phyloP scores from a whole-genome alignment of 2,329 filamentous ascomycete genomes.

The Penicillium brasilianum region DNA sequence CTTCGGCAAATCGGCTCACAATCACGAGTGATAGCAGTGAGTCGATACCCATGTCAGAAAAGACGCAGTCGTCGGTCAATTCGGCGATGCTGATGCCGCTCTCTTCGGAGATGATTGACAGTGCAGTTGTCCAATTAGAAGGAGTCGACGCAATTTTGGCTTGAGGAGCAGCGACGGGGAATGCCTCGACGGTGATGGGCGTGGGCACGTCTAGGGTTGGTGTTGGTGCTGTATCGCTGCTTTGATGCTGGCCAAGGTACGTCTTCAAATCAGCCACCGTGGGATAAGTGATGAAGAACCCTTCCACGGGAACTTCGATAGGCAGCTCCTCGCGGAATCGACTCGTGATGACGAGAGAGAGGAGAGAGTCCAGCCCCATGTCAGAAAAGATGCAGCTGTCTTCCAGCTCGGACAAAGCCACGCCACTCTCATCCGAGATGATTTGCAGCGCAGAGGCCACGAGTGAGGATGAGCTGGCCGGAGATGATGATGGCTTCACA shows the following conservation, averaged over 20 bases:
- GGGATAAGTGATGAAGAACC: background rate
- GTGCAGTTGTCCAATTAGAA: background rate
- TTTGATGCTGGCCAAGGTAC: background rate
- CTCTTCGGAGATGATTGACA: background rate
- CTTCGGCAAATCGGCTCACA: background rate
- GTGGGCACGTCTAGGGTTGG: background rate
- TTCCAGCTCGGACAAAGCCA: background rate
- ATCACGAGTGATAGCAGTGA: background rate
- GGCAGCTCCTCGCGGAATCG: background rate
- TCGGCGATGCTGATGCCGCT: background rate
- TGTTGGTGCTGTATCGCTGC: background rate
- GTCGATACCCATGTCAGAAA: constrained; percentile 1
- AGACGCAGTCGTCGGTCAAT: background rate
- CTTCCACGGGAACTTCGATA: background rate
- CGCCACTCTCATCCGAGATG: background rate
- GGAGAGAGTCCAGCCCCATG: background rate
- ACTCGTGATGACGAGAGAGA: background rate
- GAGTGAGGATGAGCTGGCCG: background rate
- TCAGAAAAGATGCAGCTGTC: background rate
- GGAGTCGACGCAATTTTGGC: background rate
- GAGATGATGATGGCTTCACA: background rate
- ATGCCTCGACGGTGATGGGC: background rate
- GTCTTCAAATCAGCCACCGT: background rate
- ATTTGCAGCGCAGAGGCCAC: background rate
- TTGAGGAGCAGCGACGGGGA: background rate